phyloP scores from a whole-genome alignment of 805 yeast species.

The Dipodascopsis tothii region DNA sequence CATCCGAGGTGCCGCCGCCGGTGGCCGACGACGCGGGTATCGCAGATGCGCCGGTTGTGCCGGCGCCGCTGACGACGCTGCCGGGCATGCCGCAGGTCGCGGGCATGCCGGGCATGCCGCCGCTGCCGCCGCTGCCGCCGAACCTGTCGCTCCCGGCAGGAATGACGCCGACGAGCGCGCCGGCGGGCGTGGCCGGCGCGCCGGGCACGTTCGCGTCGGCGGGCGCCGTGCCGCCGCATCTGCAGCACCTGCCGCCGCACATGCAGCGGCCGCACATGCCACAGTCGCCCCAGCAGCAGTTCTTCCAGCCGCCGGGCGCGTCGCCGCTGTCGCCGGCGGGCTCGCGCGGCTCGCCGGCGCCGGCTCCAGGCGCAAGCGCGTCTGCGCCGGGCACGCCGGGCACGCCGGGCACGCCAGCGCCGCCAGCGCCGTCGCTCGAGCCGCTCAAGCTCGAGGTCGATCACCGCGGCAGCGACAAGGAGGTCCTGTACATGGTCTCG shows the following conservation, averaged over 20 bases:
- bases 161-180: too few species aligned
- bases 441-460: conserved; percentile 6
- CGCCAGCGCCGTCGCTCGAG: conserved; percentile 6
- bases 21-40: neutral
- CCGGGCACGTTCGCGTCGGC: too few species aligned
- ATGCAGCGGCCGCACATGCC: neutral
- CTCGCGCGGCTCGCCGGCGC: neutral
- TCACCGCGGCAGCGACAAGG: conserved; percentile 30
- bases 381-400: neutral
- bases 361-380: too few species aligned
- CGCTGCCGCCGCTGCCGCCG: too few species aligned
- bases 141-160: too few species aligned
- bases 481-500: conserved; percentile 54
- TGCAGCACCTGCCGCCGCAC: neutral
- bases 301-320: neutral
- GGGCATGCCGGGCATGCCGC: too few species aligned
- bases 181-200: too few species aligned
- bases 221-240: too few species aligned
- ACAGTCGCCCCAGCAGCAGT: neutral
- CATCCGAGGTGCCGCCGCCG: neutral
- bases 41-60: too few species aligned
- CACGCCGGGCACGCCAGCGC: neutral
- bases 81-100: too few species aligned
- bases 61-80: too few species aligned
- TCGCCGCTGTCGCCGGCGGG: neutral